Conservation (phyloP, 2,329 filamentous ascomycete species). For the Fusarium sp. region DNA sequence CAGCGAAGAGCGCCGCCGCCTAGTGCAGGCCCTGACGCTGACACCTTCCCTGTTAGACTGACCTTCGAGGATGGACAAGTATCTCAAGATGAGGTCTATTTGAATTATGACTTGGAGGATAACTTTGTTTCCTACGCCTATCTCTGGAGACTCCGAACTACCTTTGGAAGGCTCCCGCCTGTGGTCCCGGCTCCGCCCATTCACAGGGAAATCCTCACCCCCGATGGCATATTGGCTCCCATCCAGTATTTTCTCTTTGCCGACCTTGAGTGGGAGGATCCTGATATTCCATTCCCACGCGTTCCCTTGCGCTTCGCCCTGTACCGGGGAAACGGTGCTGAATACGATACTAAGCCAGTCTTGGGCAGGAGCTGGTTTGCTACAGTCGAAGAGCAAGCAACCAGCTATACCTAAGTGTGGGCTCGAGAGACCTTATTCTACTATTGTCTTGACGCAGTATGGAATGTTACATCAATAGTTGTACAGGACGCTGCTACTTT, state of each 20-base stretch:
- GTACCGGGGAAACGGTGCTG: neutral
- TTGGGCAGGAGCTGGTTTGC: neutral
- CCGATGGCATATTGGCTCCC: neutral
- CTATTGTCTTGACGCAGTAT: too few relatives aligned
- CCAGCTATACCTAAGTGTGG: neutral
- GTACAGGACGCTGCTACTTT: neutral
- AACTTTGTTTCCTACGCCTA: slow-evolving; percentile 1
- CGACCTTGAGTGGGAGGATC: neutral
- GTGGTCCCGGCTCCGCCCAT: neutral
- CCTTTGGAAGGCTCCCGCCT: neutral
- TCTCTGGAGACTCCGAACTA: neutral
- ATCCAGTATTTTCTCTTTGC: neutral
- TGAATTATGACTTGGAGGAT: neutral
- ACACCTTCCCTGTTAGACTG: neutral
- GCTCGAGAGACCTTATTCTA: neutral
- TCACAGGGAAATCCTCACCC: neutral
- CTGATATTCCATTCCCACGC: neutral
- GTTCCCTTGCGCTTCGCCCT: neutral
- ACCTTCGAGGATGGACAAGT: neutral
- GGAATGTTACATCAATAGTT: too few relatives aligned
- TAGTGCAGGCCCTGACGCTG: too few relatives aligned
- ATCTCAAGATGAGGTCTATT: neutral
- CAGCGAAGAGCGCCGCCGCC: neutral
- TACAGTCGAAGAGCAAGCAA: neutral
- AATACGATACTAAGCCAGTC: neutral